Percentiles rank a stretch among this genome's conserved stretches.
phyloP scores from a whole-genome alignment of 2,329 filamentous ascomycete species.

The Diaporthe citriasiana region DNA sequence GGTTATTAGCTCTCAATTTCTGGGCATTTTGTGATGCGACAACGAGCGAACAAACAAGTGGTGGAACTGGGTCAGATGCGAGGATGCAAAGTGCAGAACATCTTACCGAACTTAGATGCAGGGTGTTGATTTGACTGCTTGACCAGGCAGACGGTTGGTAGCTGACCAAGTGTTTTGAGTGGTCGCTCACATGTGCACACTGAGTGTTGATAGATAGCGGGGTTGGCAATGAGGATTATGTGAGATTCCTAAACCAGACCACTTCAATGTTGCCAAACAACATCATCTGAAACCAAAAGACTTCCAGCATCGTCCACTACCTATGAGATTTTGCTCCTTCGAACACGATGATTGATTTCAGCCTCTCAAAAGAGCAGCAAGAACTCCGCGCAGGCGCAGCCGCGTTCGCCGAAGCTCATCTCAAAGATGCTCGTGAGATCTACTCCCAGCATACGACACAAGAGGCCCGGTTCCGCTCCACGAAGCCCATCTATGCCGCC shows the following conservation, averaged over 20 bases:
- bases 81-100: too few species aligned
- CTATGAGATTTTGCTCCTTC: too few species aligned
- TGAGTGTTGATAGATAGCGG: background rate
- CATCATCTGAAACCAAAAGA: background rate
- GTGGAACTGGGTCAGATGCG: too few species aligned
- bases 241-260: background rate
- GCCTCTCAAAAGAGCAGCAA: conserved; percentile 19
- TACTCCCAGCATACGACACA: conserved; percentile 32
- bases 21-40: too few species aligned
- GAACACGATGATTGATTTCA: conserved; percentile 35
- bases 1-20: too few species aligned
- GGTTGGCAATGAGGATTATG: background rate
- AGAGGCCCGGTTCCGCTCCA: conserved; percentile 32
- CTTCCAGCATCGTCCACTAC: background rate
- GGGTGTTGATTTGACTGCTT: too few species aligned
- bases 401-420: conserved; percentile 29
- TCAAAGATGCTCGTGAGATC: background rate
- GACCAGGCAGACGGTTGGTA: too few species aligned
- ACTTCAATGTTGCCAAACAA: background rate
- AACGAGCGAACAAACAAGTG: too few species aligned
- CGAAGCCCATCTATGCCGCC: conserved; percentile 19
- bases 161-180: background rate
- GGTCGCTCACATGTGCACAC: background rate
- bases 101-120: too few species aligned
- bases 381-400: conserved; percentile 18